Evolutionary conservation across 345 rosid species (phyloP), one percentile per base, ranked within the genome.

Genomic region (Ceriops tagal): DNA sequence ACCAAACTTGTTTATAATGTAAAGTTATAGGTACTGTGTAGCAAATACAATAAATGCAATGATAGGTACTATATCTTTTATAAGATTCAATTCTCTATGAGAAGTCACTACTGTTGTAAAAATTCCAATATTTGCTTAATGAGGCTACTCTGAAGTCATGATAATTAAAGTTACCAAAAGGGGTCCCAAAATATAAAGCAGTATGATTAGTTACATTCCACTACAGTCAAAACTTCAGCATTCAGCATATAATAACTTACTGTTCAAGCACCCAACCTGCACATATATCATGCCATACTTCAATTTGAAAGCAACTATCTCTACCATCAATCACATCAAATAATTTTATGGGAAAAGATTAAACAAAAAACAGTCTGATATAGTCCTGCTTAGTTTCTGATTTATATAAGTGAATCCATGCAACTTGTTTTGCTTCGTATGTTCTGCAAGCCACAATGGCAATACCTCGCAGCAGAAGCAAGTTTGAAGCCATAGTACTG

Each of bases 401-500:
- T 11, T 39, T 39, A 10, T 10, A 9, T 39, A 59, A 46, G 27
- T 32, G 13, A 65, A 32, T 11, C 51, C 11, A 53, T 31, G 49
- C 9, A 56, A 39, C 46, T 11, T 39, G 46, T 39, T 37, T 39
- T 39, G 46, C 46, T 39, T 39, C 46, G 24, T 22, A 32, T 67
- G 16, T 57, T 66, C 59, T 35, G 52, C 59, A 26, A 74, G 51
- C 52, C 61, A 64, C 11, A 64, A 43, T 37, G 37, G 61, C 35
- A 53, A 69, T 80, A 89, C 98, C 97, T 88, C 55, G 89, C 85
- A 53, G 93, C 78, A 62, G 97, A 93, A 64, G 98, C 98, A 62
- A 91, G 91, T 78, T 91, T 93, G 71, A 93, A 91, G 64, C 98
- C 97, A 81, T 93, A 91, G 65, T 89, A 93, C 76, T 88, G 97